Conservation (phyloP, 2,329 filamentous ascomycete species). For the Akanthomyces dipterigenus region DNA sequence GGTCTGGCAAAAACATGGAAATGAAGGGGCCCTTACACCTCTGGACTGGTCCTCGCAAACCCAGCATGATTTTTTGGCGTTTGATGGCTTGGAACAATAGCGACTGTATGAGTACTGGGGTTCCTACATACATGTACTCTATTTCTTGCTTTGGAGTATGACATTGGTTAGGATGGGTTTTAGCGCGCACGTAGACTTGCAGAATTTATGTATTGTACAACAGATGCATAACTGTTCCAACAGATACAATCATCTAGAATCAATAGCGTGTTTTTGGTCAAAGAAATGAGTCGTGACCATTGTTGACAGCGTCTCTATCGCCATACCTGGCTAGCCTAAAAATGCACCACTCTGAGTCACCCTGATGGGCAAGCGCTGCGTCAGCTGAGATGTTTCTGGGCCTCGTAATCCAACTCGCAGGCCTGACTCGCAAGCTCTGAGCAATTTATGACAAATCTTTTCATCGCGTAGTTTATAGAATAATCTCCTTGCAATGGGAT, state of each 20-base stretch:
- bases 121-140: neutral
- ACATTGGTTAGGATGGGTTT: neutral
- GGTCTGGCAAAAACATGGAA: conserved; percentile 21
- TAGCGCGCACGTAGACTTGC: neutral
- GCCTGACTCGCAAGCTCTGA: neutral
- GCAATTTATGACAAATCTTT: neutral
- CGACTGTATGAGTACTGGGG: neutral
- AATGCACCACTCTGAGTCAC: neutral
- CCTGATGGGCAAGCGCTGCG: neutral
- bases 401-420: neutral
- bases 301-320: too few relatives aligned
- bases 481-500: neutral
- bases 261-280: too few relatives aligned
- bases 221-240: neutral
- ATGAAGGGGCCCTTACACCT: conserved; percentile 20
- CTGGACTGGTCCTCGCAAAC: conserved; percentile 33
- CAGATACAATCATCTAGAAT: neutral
- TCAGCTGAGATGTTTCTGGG: neutral
- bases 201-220: neutral
- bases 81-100: neutral
- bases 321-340: neutral
- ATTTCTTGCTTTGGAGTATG: neutral
- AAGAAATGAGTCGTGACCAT: too few relatives aligned
- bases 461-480: neutral
- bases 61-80: conserved; percentile 17